Conservation (phyloP, 2,329 filamentous ascomycete genomes). For the Colletotrichum trifolii region DNA sequence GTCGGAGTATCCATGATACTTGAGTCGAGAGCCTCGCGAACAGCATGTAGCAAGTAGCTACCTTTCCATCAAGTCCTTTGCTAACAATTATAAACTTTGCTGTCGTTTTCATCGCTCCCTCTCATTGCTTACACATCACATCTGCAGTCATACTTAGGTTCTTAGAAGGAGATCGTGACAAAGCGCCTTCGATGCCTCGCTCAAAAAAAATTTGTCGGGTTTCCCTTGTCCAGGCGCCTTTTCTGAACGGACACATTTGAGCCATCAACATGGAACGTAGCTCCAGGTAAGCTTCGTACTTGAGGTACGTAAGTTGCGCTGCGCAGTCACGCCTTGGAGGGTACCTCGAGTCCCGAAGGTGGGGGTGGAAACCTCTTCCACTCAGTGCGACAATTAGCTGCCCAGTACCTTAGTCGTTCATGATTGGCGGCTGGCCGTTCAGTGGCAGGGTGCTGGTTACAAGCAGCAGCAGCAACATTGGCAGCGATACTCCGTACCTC, state of each 20-base stretch:
- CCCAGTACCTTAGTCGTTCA: slow-evolving; percentile 5
- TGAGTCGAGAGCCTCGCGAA: slow-evolving; percentile 12
- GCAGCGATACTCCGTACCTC: background rate
- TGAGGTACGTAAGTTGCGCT: slow-evolving; percentile 31
- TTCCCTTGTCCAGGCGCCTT: background rate
- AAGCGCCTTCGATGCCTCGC: no score
- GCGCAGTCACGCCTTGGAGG: slow-evolving; percentile 19
- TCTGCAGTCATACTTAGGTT: no score
- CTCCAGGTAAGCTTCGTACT: slow-evolving; percentile 33
- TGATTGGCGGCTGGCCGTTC: background rate
- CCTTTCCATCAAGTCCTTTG: slow-evolving; percentile 12
- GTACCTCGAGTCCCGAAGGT: slow-evolving; percentile 30
- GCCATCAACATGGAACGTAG: slow-evolving; percentile 34
- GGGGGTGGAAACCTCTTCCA: slow-evolving; percentile 26
- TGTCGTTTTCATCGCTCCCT: background rate
- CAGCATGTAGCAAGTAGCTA: slow-evolving; percentile 30
- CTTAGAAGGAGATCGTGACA: no score
- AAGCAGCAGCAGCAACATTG: background rate
- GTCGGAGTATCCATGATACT: slow-evolving; percentile 12
- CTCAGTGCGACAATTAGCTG: background rate
- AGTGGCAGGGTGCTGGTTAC: background rate
- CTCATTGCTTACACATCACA: slow-evolving; percentile 10
- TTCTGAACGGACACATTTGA: background rate
- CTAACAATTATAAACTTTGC: slow-evolving; percentile 2
- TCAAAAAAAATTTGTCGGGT: no score